These are phyloP conservation scores for Metahyphopichia silvanorum DNA, from an alignment of 805 yeast species.

Conservation along the genomic window DNA sequence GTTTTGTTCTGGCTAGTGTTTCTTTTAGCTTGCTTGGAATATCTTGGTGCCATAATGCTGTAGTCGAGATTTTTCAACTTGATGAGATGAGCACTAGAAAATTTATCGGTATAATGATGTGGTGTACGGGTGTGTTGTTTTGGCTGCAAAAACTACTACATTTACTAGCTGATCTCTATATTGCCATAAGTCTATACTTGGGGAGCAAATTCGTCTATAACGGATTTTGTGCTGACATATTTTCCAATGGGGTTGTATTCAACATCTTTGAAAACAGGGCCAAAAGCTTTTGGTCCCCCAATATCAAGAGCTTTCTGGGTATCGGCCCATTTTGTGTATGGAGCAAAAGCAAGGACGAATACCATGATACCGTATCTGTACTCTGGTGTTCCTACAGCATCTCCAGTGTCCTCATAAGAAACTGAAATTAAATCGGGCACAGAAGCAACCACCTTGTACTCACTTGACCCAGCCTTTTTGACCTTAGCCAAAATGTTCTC, in stretches of 20 bases:
- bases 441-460: conserved; percentile 29
- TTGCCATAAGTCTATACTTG: too few relatives aligned
- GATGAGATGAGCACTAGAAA: neutral
- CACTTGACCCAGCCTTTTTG: conserved; percentile 11
- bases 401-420: conserved; percentile 40
- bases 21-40: conserved; percentile 59
- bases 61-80: conserved; percentile 1
- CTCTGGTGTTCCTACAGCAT: conserved; percentile 48
- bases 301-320: conserved; percentile 31
- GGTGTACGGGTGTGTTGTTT: neutral
- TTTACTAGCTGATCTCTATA: neutral
- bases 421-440: conserved; percentile 48
- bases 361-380: conserved; percentile 44
- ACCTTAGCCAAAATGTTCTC: conserved; percentile 39
- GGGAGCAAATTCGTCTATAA: conserved; percentile 30
- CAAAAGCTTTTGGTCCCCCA: conserved; percentile 43
- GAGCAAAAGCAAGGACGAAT: conserved; percentile 40
- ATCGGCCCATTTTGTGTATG: conserved; percentile 32
- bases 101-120: neutral
- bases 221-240: conserved; percentile 32
- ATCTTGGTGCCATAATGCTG: conserved; percentile 52
- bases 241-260: conserved; percentile 35
- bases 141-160: conserved; percentile 1
- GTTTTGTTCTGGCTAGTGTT: conserved; percentile 48
- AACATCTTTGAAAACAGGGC: conserved; percentile 30